These are phyloP conservation scores for Colletotrichum chlorophyti DNA, from an alignment of 2,329 filamentous ascomycete species.

Conservation along the genomic window DNA sequence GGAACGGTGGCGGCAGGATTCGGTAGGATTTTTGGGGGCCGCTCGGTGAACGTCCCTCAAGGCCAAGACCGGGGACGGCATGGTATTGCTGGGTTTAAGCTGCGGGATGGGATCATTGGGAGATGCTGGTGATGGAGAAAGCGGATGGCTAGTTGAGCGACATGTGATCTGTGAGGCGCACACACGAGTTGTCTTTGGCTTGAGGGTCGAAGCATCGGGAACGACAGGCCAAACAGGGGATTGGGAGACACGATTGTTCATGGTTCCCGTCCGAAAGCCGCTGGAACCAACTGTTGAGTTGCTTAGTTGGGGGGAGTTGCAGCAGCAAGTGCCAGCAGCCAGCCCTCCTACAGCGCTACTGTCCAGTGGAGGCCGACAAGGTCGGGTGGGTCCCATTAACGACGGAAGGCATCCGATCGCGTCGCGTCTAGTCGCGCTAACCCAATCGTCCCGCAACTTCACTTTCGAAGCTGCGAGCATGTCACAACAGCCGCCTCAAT, in stretches of 20 bases:
- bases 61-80: background rate
- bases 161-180: no score
- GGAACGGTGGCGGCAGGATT: conserved; percentile 8
- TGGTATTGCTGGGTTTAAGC: background rate
- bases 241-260: no score
- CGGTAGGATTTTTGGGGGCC: background rate
- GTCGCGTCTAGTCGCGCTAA: conserved; percentile 17
- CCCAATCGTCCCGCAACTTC: conserved; percentile 13
- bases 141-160: no score
- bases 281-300: no score
- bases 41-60: background rate
- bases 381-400: conserved; percentile 19
- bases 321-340: background rate
- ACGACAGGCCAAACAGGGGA: no score
- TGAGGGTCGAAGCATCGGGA: no score
- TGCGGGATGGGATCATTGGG: background rate
- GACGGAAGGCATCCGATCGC: conserved; percentile 9
- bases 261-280: no score
- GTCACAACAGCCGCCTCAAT: no score
- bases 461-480: conserved; percentile 14
- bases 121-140: no score
- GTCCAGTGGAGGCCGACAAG: no score
- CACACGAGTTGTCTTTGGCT: no score
- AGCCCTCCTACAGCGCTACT: conserved; percentile 4
- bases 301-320: no score